Conservation (phyloP, 2,329 filamentous ascomycete species). For the Stachybotrys elegans region DNA sequence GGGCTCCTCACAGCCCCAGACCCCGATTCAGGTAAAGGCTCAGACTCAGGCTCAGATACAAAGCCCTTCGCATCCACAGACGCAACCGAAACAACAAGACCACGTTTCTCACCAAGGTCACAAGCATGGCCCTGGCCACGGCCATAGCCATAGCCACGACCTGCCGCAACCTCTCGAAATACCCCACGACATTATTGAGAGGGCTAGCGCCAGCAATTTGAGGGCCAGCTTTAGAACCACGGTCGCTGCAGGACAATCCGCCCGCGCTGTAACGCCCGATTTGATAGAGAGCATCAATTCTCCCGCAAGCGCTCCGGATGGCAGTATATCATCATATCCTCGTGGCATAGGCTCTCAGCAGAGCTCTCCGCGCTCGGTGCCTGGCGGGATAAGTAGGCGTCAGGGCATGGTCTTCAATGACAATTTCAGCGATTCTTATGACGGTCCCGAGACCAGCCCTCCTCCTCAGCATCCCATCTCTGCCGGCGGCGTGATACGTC, state of each 20-base stretch:
- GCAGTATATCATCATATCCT: conserved; percentile 14
- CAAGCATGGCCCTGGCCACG: background rate
- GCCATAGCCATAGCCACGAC: background rate
- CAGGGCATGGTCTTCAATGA: conserved; percentile 60
- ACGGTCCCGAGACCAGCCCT: conserved; percentile 36
- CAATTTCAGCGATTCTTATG: conserved; percentile 44
- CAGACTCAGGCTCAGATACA: conserved; percentile 8
- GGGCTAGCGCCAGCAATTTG: conserved; percentile 27
- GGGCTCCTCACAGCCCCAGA: no score
- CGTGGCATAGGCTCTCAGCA: conserved; percentile 23
- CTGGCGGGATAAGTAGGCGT: conserved; percentile 37
- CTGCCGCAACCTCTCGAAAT: conserved; percentile 17
- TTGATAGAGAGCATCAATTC: conserved; percentile 29
- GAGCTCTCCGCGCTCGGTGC: conserved; percentile 25
- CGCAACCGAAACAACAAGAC: conserved; percentile 2
- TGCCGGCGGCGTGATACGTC: conserved; percentile 34
- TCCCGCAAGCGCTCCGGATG: conserved; percentile 14
- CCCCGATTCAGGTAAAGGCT: conserved; percentile 7
- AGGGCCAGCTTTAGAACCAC: conserved; percentile 27
- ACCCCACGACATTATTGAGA: conserved; percentile 26
- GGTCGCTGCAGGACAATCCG: conserved; percentile 34
- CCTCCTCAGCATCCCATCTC: conserved; percentile 27
- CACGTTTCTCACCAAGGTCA: background rate
- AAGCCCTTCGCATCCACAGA: background rate
- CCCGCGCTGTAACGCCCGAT: conserved; percentile 65